Evolutionary conservation across 306 rosid genomes (phyloP), one percentile per base, ranked within the genome.

Genomic region (Castanea mollissima): DNA sequence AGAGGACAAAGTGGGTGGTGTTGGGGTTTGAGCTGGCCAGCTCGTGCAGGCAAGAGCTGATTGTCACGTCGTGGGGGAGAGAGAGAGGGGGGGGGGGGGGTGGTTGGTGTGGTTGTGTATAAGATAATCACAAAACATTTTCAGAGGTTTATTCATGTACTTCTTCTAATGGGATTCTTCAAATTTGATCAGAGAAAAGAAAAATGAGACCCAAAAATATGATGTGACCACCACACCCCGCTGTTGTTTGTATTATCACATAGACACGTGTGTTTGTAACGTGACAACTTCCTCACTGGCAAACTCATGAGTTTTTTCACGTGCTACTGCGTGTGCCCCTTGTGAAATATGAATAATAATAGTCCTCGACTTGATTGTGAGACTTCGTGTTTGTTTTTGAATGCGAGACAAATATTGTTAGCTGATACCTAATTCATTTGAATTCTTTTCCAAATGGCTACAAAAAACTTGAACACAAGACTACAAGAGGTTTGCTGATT

Each of bases 31-130:
- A 54, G 80, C 79, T 70, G 78, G 83, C 57, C 49, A 51, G 41
- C 79, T 74, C 68, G 65, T 78, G 83, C 77, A 75, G 75, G 59
- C 73, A 79, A 79, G 76, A 71, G 62, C 76, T 54, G 81, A 79
- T 76, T 34, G 79, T 57, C 81, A 64, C 79, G 84, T 76, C 81
- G 81, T 83, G 77, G 69, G 23, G 65, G 31, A 0, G n/a, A n/a
- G 2, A 8, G 27, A 1, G 27, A 1, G 27, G 27, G 27, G 27
- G 27, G 27, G 27, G 27, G 27, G 27, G 1, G 1, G 1, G 27
- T 25, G 2, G 0, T 25, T 35, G 41, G 21, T 21, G 21, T 21
- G 21, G 21, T 21, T 41, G 71, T 4, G 38, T 25, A 46, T 41
- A 57, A 7, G 27, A 31, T 73, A 52, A 23, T 15, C 10, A 19